Base-by-base conservation (phyloP, 306 rosid species). In the Arachis hypogaea region DNA sequence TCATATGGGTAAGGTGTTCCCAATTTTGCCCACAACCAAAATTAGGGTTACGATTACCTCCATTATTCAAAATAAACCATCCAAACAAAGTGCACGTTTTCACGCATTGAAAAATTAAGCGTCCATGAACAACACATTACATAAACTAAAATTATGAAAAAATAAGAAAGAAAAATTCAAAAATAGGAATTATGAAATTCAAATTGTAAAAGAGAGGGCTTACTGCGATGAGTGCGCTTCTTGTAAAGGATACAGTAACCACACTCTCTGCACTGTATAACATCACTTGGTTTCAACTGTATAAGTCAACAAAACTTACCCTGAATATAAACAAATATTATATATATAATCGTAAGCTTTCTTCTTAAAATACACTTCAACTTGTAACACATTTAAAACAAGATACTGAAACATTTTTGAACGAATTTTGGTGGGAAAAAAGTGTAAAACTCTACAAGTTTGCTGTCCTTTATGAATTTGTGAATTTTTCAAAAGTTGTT, bases 161-260 rank as follows among this genome's bases (percentile, higher is more conserved):
- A 9, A 50, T 5, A 9, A 61, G 18, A 6, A 0, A 30, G 16
- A 5, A 5, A 33, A 28, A 9, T 14, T 0, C 43, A 3, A 60
- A 36, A 68, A 46, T 6, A 59, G 28, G 14, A 5, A 0, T 29
- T 59, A 41, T 29, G 4, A 33, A 52, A 16, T 22, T 47, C 9
- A 63, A 3, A 4, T 33, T 7, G 6, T 5, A 57, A 40, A 9
- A 9, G 14, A 9, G 45, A 45, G 69, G 3, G 59, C 90, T 71
- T 85, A 93, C 98, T 90, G 78, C 98, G 95, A 61, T 97, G 95
- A 50, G 98, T 94, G 77, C 96, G 98, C 86, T 94, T 94, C 92
- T 94, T 91, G 89, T 94, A 94, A 28, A 94, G 87, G 66, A 94
- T 94, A 38, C 97, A 86, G 69, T 94, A 94, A 62, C 97, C 98